Conservation (phyloP, 2,329 filamentous ascomycete species). For the Lasiodiplodia theobromae region DNA sequence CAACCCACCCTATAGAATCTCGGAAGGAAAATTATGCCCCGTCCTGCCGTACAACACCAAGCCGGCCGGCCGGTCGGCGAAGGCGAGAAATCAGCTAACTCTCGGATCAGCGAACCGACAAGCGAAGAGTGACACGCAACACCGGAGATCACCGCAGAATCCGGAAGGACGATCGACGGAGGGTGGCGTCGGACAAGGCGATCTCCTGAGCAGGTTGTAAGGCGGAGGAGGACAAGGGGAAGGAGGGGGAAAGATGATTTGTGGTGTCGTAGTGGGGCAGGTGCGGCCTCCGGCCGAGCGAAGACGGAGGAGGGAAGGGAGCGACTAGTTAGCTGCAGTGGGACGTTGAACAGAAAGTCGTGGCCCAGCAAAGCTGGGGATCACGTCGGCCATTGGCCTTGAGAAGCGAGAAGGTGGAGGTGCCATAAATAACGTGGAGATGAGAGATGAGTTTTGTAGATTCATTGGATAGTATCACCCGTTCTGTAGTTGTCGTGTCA, state of each 20-base stretch:
- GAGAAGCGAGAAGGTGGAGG: no score
- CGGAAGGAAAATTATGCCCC: no score
- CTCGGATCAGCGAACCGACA: background rate
- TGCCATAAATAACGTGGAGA: background rate
- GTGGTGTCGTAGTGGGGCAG: background rate
- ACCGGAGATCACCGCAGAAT: slow-evolving; percentile 7
- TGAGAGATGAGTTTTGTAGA: background rate
- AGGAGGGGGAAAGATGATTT: background rate
- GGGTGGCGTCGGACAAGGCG: background rate
- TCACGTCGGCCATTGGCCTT: background rate
- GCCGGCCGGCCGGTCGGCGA: background rate
- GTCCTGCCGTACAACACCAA: background rate
- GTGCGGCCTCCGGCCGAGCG: background rate
- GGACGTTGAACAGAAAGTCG: slow-evolving; percentile 1
- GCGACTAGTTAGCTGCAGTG: background rate
- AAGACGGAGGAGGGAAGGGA: background rate
- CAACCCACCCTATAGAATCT: no score
- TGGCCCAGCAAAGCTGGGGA: no score
- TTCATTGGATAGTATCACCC: background rate
- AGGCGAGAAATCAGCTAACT: background rate
- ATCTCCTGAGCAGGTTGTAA: background rate
- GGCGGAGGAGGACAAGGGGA: background rate
- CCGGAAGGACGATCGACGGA: slow-evolving; percentile 9
- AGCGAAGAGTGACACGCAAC: background rate
- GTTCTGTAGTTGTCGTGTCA: background rate